phyloP scores from a whole-genome alignment of 306 rosid genomes.

The Dalbergia oliveri region DNA sequence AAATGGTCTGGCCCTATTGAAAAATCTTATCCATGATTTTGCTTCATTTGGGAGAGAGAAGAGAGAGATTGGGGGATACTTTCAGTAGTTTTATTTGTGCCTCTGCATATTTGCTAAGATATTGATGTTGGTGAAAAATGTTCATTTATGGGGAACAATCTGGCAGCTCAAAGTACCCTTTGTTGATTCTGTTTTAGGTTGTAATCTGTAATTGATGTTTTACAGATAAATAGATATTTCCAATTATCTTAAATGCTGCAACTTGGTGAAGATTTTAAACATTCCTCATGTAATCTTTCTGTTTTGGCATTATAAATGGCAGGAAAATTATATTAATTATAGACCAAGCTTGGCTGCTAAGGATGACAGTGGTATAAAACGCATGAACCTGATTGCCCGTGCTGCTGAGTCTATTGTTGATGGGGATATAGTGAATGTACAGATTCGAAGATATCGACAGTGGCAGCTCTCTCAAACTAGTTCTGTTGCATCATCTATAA shows the following conservation, averaged over 20 bases:
- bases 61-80: not conserved
- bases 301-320: conserved; percentile 46
- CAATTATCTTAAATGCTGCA: conserved; percentile 5
- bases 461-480: conserved; percentile 98
- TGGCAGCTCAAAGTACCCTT: conserved; percentile 32
- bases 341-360: conserved; percentile 76
- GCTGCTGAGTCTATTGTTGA: conserved; percentile 95
- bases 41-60: not conserved
- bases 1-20: not conserved
- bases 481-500: conserved; percentile 76
- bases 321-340: conserved; percentile 95
- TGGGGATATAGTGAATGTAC: conserved; percentile 93
- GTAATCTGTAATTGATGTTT: conserved; percentile 26
- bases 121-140: not conserved
- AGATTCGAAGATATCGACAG: conserved; percentile 92
- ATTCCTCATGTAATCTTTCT: conserved; percentile 28
- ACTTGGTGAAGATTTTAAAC: conserved; percentile 15
- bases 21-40: conserved; percentile 33
- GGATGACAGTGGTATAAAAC: conserved; percentile 82
- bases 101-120: conserved; percentile 28
- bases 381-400: conserved; percentile 82
- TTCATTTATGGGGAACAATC: conserved; percentile 14
- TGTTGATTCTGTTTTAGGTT: conserved; percentile 1
- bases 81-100: not conserved
- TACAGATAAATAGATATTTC: conserved; percentile 7